phyloP scores from a whole-genome alignment of 192 early-diverging fungal genomes.

The Rhizoclosmatium sp. region DNA sequence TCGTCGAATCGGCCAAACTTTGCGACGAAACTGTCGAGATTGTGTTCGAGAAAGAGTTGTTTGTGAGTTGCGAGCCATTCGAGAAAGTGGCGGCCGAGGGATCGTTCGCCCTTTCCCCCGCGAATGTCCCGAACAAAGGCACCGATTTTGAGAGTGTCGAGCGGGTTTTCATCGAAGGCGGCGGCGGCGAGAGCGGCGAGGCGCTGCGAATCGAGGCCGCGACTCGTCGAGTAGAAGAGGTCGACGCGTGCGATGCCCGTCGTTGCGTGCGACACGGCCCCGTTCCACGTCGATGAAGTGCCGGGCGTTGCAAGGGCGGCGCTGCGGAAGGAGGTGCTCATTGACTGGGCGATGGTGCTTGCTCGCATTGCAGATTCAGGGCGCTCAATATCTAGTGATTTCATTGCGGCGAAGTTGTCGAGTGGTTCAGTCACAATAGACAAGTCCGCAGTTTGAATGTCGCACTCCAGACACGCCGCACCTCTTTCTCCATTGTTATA shows the following conservation, averaged over 20 bases:
- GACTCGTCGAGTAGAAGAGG: constrained; percentile 31
- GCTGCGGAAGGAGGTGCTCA: too few relatives aligned
- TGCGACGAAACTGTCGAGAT: neutral
- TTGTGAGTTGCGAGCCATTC: constrained; percentile 20
- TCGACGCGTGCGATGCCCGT: constrained; percentile 28
- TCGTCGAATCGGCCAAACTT: constrained; percentile 31
- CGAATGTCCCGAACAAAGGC: constrained; percentile 28
- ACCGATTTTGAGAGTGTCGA: constrained; percentile 24
- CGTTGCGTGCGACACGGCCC: constrained; percentile 23
- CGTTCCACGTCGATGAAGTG: constrained; percentile 34
- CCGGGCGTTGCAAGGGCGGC: neutral
- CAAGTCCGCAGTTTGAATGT: too few relatives aligned
- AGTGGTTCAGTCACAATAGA: too few relatives aligned
- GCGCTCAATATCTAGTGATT: too few relatives aligned
- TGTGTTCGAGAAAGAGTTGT: neutral
- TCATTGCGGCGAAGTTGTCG: too few relatives aligned
- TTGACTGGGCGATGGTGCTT: too few relatives aligned
- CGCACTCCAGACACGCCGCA: too few relatives aligned
- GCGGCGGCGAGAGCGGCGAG: neutral
- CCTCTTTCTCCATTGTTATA: too few relatives aligned
- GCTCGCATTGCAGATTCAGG: too few relatives aligned
- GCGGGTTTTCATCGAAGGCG: neutral
- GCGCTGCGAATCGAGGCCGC: constrained; percentile 3
- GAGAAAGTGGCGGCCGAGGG: constrained; percentile 5
- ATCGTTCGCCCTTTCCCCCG: constrained; percentile 34